Evolutionary conservation across 306 rosid genomes (phyloP), one percentile per base, ranked within the genome.

Genomic region (Rubus idaeus): DNA sequence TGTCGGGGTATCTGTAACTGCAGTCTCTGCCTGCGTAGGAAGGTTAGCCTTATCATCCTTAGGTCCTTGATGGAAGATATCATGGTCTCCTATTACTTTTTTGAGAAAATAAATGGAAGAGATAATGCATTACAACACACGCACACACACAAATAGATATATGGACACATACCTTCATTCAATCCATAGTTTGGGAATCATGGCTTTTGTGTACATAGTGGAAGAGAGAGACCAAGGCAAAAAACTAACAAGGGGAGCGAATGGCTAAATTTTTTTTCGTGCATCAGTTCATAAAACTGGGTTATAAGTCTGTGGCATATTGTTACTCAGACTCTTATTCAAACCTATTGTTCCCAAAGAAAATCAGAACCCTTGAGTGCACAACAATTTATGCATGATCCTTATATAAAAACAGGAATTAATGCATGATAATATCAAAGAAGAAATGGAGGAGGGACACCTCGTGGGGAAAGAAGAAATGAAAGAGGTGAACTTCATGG

Each of bases 1-100:
- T 90, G 96, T 73, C 88, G 97, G 4, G 91, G 78, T 26, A 86
- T 92, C 61, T 90, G 96, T 86, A 92, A 90, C 81, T 92, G 96
- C 72, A 82, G 80, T 80, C 76, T 77, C 14, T 92, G 94, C 70
- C 60, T 90, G 71, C 84, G 83, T 74, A 64, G 42, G 46, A 90
- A 90, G 97, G 97, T 90, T 64, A 75, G 82, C 70, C 49, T 8
- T 44, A 51, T 77, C 75, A 51, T 56, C 58, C 35, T 21, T 58
- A 12, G 23, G 40, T 57, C 67, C 42, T 23, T 73, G 68, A 42
- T 41, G 42, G 23, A 5, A 1, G 21, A 18, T 66, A 26, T n/a
- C 14, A 70, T 23, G 20, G 41, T 61, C 2, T 45, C 12, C 17
- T 77, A 41, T 4, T 26, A 5, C 26, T 6, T 18, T 50, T 37